Conservation (phyloP, 2,329 filamentous ascomycete species). For the Fusarium dimerum region DNA sequence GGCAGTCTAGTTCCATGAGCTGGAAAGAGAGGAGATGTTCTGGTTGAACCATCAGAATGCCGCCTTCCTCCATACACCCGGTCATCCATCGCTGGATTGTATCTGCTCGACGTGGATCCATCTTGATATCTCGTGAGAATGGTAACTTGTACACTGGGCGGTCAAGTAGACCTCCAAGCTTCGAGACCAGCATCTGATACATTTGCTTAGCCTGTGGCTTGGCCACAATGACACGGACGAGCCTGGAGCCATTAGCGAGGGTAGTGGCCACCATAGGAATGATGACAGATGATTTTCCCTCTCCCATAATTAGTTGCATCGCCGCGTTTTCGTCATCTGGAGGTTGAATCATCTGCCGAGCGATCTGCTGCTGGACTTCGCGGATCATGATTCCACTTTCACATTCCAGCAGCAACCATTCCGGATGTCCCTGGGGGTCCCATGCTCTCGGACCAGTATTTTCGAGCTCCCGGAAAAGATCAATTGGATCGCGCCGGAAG, state of each 20-base stretch:
- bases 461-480: slow-evolving; percentile 43
- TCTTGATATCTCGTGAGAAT: slow-evolving; percentile 52
- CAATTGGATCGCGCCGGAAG: slow-evolving; percentile 21
- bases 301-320: slow-evolving; percentile 72
- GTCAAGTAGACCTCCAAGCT: slow-evolving; percentile 55
- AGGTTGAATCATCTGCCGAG: slow-evolving; percentile 53
- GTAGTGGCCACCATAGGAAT: slow-evolving; percentile 61
- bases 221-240: slow-evolving; percentile 61
- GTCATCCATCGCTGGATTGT: slow-evolving; percentile 41
- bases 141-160: slow-evolving; percentile 58
- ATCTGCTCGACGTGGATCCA: slow-evolving; percentile 32
- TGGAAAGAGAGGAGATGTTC: slow-evolving; percentile 66
- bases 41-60: slow-evolving; percentile 62
- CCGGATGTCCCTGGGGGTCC: slow-evolving; percentile 52
- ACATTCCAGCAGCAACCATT: slow-evolving; percentile 64
- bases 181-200: slow-evolving; percentile 34
- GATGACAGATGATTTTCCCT: slow-evolving; percentile 71
- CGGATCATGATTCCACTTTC: slow-evolving; percentile 65
- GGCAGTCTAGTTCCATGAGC: slow-evolving; percentile 58
- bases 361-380: slow-evolving; percentile 58
- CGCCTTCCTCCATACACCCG: slow-evolving; percentile 50
- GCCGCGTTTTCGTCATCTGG: slow-evolving; percentile 46
- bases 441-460: slow-evolving; percentile 60
- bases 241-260: slow-evolving; percentile 49
- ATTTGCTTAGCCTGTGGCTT: slow-evolving; percentile 65